These are phyloP conservation scores for Collybiopsis confluens DNA, from an alignment of 768 basidiomycete genomes.

Conservation along the genomic window DNA sequence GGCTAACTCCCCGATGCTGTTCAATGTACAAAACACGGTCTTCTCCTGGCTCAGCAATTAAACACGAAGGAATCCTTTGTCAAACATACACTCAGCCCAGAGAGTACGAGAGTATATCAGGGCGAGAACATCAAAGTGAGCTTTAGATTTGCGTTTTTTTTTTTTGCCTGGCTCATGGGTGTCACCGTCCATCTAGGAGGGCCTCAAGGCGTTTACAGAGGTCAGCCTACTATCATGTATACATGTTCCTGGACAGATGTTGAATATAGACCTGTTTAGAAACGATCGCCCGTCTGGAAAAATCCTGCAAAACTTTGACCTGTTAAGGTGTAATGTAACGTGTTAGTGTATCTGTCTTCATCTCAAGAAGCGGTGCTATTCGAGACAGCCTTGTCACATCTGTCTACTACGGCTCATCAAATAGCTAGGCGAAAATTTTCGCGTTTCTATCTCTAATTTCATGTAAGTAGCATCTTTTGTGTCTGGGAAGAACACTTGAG, in stretches of 20 bases:
- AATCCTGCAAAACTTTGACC: conserved; percentile 53
- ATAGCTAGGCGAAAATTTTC: no score
- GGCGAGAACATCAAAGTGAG: conserved; percentile 68
- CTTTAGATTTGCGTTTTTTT: conserved; percentile 5
- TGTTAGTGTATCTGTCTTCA: no score
- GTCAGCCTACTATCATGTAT: conserved; percentile 23
- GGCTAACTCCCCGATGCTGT: conserved; percentile 77
- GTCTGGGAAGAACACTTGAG: no score
- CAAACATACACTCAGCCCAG: conserved; percentile 39
- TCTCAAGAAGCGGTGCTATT: no score
- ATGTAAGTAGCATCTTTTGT: no score
- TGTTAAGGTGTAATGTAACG: neutral
- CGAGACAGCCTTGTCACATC: no score
- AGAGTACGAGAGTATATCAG: conserved; percentile 49
- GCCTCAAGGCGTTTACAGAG: conserved; percentile 63
- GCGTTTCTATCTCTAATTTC: no score
- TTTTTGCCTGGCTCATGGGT: neutral
- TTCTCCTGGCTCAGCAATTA: conserved; percentile 52
- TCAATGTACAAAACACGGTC: conserved; percentile 67
- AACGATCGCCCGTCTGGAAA: conserved; percentile 48
- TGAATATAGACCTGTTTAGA: conserved; percentile 22
- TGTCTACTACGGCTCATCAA: no score
- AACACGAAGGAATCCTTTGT: conserved; percentile 47
- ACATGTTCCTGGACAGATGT: neutral
- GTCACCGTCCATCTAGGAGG: conserved; percentile 45